Evolutionary conservation across 352 stramenopile species (phyloP).

Genomic region (Phytophthora colocasiae): DNA sequence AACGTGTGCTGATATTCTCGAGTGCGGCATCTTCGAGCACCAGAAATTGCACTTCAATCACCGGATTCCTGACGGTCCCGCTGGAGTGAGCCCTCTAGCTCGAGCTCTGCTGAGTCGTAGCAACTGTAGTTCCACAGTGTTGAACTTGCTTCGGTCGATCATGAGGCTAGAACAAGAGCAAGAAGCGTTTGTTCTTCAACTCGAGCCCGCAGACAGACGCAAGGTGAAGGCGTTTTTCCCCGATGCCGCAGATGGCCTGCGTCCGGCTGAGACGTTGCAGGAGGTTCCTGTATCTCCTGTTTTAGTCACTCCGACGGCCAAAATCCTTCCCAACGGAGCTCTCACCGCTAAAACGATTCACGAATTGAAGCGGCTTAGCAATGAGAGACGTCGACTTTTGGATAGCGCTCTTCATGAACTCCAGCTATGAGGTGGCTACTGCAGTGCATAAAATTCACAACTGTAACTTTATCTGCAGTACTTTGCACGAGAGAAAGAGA

Average conservation of each 20-base stretch:
- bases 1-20: conserved; percentile 55
- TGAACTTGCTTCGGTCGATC: conserved; percentile 34
- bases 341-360: conserved; percentile 19
- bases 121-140: conserved; percentile 25
- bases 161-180: conserved; percentile 32
- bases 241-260: conserved; percentile 12
- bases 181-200: conserved; percentile 17
- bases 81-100: conserved; percentile 8
- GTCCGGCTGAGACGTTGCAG: conserved; percentile 14
- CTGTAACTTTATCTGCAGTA: too few species aligned
- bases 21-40: conserved; percentile 37
- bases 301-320: conserved; percentile 3
- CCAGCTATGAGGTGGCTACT: conserved; percentile 12
- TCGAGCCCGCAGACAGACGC: conserved; percentile 16
- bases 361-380: conserved; percentile 29
- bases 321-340: conserved; percentile 2
- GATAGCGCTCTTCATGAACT: conserved; percentile 37
- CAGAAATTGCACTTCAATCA: conserved; percentile 31
- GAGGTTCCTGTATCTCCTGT: conserved; percentile 3
- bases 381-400: conserved; percentile 29
- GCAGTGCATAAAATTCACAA: too few species aligned
- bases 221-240: conserved; percentile 6
- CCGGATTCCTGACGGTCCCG: conserved; percentile 6
- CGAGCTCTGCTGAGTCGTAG: conserved; percentile 6
- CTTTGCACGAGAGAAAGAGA: not conserved